Conservation (phyloP, 179 eudicot species). For the Pouteria campechiana region DNA sequence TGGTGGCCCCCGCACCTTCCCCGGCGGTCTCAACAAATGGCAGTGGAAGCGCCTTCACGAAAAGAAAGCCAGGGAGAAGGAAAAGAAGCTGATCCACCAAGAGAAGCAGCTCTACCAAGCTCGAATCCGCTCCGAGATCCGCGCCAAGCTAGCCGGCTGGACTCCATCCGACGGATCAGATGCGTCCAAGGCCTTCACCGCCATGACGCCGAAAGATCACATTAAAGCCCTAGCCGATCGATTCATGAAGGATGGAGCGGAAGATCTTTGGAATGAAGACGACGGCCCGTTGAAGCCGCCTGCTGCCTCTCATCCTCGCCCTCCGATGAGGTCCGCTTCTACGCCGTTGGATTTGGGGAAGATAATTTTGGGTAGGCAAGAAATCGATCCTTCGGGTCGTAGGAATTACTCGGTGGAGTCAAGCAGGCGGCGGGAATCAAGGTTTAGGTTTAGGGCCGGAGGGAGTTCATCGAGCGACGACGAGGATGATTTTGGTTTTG, state of each 20-base stretch:
- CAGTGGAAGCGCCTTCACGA: conserved; percentile 95
- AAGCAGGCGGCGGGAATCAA: conserved; percentile 7
- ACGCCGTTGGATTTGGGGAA: conserved; percentile 28
- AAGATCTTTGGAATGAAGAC: conserved; percentile 73
- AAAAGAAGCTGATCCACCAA: conserved; percentile 55
- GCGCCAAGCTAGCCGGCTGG: conserved; percentile 29
- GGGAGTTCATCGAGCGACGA: conserved; percentile 27
- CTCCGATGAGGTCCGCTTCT: conserved; percentile 4
- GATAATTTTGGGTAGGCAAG: conserved; percentile 4
- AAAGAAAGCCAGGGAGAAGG: conserved; percentile 71
- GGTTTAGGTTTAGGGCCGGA: conserved; percentile 14
- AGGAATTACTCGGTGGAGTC: conserved; percentile 26
- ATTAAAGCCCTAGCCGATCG: conserved; percentile 76
- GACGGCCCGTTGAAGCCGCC: conserved; percentile 50
- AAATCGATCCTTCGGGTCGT: not conserved
- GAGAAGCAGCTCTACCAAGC: conserved; percentile 88
- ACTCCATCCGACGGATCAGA: conserved; percentile 1
- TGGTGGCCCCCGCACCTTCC: conserved; percentile 86
- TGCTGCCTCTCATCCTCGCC: not conserved
- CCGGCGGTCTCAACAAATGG: conserved; percentile 94
- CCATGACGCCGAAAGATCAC: conserved; percentile 54
- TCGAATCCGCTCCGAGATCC: conserved; percentile 67
- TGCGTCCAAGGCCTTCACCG: conserved; percentile 9
- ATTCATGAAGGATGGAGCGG: conserved; percentile 75
- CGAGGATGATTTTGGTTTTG: conserved; percentile 12